phyloP scores from a whole-genome alignment of 306 rosid genomes.

The Lathyrus aphaca region DNA sequence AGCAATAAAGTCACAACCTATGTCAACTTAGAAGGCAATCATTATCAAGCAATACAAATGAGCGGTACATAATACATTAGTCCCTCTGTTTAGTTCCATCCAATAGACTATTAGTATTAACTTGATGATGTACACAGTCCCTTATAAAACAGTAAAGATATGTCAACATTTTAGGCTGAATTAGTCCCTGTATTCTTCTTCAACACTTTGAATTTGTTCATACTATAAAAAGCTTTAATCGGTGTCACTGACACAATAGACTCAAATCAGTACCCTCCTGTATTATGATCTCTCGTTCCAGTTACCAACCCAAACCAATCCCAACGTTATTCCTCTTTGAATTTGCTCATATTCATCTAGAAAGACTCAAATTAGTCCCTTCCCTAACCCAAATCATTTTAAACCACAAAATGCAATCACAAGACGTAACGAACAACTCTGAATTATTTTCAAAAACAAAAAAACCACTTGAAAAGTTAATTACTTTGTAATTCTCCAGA shows the following conservation, averaged over 20 bases:
- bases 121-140: not conserved
- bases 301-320: not conserved
- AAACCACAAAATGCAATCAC: not conserved
- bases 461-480: not conserved
- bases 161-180: not conserved
- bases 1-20: not conserved
- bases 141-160: not conserved
- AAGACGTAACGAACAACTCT: not conserved
- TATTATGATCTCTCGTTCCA: not conserved
- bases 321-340: not conserved
- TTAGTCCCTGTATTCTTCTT: not conserved
- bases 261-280: not conserved
- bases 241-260: not conserved
- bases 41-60: not conserved
- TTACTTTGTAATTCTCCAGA: slow-evolving; percentile 91
- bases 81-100: not conserved
- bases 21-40: not conserved
- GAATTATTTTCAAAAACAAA: not conserved
- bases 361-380: not conserved
- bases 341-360: not conserved
- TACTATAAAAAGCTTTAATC: not conserved
- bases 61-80: not conserved
- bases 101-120: not conserved
- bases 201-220: not conserved
- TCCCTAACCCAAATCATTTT: not conserved